Evolutionary conservation across 2,329 filamentous ascomycete species (phyloP), one percentile per base, ranked within the genome.

Genomic region (Colletotrichum trifolii): DNA sequence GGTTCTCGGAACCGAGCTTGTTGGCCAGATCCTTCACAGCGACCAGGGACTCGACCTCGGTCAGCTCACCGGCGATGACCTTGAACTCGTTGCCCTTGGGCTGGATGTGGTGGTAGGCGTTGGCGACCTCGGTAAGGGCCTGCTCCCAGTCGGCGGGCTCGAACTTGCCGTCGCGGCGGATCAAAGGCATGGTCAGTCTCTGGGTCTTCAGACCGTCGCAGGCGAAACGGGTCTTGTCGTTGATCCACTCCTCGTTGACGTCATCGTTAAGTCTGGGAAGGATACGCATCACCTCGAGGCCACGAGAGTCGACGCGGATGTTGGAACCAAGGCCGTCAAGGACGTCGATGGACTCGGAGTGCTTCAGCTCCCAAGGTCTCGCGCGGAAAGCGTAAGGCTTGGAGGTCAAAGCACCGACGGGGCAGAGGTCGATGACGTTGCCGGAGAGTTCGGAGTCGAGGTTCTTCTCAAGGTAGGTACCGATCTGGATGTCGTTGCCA

Each of bases 181-280:
- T 89, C 68, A 99, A 82, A 46, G 96, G 96, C 70, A 95, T 96
- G 40, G 96, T 98, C 61, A 99, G 85, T 75, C 96, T 89, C 81
- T 99, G 96, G 50, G 95, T 98, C 87, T 94, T 97, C 70, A 99
- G 85, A 54, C 96, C 96, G 77, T 99, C 96, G 77, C 94, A 97
- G 46, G 96, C 95, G 77, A 98, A 99, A 69, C 96, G 89, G 45
- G 93, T 90, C 86, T 98, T 99, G 84, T 99, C 96, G 80, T 98
- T 96, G 78, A 99, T 98, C 96, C 96, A 99, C 80, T 99, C 96
- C 83, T 99, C 96, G 79, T 99, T 99, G 73, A 99, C 89, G 73
- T 98, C 94, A 76, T 99, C 96, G 77, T 99, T 99, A 67, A 99
- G 85, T 73, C 96, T 89, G 65, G 96, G 96, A 13, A 97, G 77